Percentiles rank a stretch among this genome's conserved stretches.
These are phyloP conservation scores for Calonectria pseudoturangicola DNA, from an alignment of 2,329 filamentous ascomycete species.

Conservation along the genomic window DNA sequence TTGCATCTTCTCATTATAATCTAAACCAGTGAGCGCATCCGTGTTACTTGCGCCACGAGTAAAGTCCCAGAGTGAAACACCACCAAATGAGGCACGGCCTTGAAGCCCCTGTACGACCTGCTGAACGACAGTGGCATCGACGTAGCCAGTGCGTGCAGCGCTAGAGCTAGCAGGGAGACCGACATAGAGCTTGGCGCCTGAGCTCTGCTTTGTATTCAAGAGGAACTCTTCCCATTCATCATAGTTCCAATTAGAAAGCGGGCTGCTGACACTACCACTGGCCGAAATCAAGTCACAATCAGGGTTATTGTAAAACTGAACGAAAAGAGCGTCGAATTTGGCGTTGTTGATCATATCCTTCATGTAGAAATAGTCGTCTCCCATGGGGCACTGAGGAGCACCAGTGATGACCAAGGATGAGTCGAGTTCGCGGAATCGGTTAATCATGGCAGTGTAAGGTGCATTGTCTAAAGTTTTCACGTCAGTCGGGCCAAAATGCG, in stretches of 20 bases:
- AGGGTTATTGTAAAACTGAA: constrained; percentile 71
- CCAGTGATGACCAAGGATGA: constrained; percentile 62
- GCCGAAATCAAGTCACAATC: constrained; percentile 59
- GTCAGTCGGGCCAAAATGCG: background rate
- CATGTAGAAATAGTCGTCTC: constrained; percentile 56
- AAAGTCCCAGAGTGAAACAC: constrained; percentile 68
- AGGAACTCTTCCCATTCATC: constrained; percentile 63
- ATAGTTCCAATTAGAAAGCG: constrained; percentile 64
- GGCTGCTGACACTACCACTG: constrained; percentile 53
- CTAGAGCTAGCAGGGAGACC: constrained; percentile 62
- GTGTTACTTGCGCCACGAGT: constrained; percentile 58
- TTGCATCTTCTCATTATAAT: constrained; percentile 61
- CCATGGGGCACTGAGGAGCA: constrained; percentile 66
- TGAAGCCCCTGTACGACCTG: constrained; percentile 63
- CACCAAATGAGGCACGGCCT: constrained; percentile 63
- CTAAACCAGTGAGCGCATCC: constrained; percentile 54
- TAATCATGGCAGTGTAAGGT: constrained; percentile 63
- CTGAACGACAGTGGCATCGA: constrained; percentile 58
- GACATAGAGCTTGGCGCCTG: constrained; percentile 66
- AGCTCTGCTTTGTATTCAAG: constrained; percentile 57
- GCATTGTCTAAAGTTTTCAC: constrained; percentile 53
- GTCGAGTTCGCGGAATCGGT: constrained; percentile 59
- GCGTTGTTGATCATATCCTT: constrained; percentile 62
- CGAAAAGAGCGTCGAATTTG: constrained; percentile 65
- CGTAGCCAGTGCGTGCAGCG: constrained; percentile 59